Percentiles rank a stretch among this genome's conserved stretches.
phyloP scores from a whole-genome alignment of 2,329 filamentous ascomycete species.

The Celoporthe dispersa region DNA sequence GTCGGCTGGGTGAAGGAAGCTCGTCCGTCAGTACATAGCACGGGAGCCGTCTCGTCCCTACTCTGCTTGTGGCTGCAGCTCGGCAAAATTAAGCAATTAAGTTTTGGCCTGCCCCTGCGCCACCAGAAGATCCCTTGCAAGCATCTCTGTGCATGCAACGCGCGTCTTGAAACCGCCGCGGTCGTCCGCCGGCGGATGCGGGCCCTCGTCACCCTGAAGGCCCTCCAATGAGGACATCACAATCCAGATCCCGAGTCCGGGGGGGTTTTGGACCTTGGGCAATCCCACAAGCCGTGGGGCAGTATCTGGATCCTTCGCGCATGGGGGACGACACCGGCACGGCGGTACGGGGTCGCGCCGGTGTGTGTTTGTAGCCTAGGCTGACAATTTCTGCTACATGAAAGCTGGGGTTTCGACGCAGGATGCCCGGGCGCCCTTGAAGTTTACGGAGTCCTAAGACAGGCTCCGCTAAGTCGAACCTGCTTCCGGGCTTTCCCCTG shows the following conservation, averaged over 20 bases:
- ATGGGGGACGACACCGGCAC: neutral
- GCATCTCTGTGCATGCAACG: neutral
- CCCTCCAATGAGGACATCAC: neutral
- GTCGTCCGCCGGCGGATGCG: neutral
- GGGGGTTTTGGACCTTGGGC: neutral
- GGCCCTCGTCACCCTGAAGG: neutral
- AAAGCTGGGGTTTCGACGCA: neutral
- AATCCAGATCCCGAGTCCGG: neutral
- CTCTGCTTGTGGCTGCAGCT: neutral
- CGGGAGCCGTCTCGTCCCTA: neutral
- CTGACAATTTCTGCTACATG: neutral
- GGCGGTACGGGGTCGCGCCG: neutral
- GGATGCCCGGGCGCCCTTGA: neutral
- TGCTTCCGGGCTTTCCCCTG: neutral
- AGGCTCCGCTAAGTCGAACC: neutral
- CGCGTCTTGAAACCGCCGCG: neutral
- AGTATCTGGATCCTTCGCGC: neutral
- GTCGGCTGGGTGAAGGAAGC: neutral
- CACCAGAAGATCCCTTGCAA: neutral
- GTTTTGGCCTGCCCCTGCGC: neutral
- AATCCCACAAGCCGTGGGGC: neutral
- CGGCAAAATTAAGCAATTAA: neutral
- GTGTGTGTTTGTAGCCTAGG: neutral
- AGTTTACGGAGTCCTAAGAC: neutral
- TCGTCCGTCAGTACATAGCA: neutral